These are phyloP conservation scores for Rugonectria rugulosa DNA, from an alignment of 2,329 filamentous ascomycete genomes.

Conservation along the genomic window DNA sequence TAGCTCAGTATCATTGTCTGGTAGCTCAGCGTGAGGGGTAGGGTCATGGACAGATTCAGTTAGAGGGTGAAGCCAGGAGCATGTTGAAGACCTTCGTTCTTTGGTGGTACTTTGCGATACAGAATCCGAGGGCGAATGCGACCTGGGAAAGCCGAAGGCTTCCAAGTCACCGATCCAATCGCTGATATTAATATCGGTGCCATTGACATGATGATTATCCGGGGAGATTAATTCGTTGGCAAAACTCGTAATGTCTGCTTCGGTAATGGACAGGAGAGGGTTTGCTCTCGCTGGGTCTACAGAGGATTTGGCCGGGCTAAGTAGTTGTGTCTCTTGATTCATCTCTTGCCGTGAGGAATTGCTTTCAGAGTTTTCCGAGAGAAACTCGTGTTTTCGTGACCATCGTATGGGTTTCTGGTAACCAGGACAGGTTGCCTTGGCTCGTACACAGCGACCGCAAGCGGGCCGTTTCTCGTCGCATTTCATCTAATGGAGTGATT, in stretches of 20 bases:
- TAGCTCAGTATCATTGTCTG: not conserved
- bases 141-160: not conserved
- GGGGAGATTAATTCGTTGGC: not conserved
- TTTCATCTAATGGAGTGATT: too few relatives aligned
- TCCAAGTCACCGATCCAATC: slow-evolving; percentile 10
- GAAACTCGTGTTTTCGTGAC: slow-evolving; percentile 24
- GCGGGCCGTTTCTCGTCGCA: slow-evolving; percentile 22
- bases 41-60: not conserved
- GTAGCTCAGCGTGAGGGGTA: not conserved
- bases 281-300: not conserved
- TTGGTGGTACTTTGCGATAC: not conserved
- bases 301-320: slow-evolving; percentile 7
- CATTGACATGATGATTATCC: not conserved
- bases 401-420: slow-evolving; percentile 20
- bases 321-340: not conserved
- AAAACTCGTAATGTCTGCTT: not conserved
- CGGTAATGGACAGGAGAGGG: not conserved
- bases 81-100: not conserved
- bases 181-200: not conserved
- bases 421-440: slow-evolving; percentile 19
- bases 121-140: not conserved
- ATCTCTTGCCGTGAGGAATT: not conserved
- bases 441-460: slow-evolving; percentile 22
- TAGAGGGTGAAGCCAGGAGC: not conserved
- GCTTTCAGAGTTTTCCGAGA: not conserved